Conservation (phyloP, 306 rosid species). For the Vigna radiata region DNA sequence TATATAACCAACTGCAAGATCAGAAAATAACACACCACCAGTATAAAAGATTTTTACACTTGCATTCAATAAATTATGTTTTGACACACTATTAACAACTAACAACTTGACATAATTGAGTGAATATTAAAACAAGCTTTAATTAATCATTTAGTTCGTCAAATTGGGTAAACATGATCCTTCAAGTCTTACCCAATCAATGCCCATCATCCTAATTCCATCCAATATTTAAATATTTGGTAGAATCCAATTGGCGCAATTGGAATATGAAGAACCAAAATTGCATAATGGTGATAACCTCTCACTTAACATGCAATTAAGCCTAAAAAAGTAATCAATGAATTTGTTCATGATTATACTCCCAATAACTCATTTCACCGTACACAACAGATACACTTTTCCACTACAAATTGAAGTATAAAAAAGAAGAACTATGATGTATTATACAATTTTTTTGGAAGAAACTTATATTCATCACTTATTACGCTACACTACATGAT, state of each 20-base stretch:
- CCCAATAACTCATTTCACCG: neutral
- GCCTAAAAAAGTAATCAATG: neutral
- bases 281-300: neutral
- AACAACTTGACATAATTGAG: neutral
- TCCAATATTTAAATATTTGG: neutral
- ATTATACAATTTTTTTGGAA: no score
- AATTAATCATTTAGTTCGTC: neutral
- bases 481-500: no score
- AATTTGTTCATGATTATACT: neutral
- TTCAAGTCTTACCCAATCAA: neutral
- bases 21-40: neutral
- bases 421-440: no score
- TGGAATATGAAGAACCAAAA: neutral
- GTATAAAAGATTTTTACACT: no score
- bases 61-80: neutral
- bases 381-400: neutral
- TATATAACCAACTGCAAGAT: conserved; percentile 1
- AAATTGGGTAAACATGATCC: neutral
- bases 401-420: neutral
- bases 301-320: neutral
- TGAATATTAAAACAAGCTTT: neutral
- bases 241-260: neutral
- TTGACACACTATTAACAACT: neutral
- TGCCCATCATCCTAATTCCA: neutral
- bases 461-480: no score